Percentiles rank a stretch among this genome's conserved stretches.
Conservation (phyloP, 305 asterid genomes). For the Solanum hybrid region DNA sequence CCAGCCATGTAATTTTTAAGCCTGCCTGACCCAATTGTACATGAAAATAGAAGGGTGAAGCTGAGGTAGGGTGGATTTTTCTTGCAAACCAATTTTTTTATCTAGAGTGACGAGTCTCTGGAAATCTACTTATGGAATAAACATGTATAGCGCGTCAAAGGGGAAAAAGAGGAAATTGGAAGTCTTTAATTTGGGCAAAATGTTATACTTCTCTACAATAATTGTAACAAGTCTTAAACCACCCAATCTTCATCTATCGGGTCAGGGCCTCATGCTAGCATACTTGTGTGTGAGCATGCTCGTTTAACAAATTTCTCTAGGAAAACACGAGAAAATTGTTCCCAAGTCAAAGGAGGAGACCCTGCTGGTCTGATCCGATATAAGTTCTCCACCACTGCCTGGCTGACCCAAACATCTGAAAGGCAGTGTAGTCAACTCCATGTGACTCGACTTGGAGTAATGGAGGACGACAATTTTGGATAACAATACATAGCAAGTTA, state of each 20-base stretch:
- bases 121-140: not conserved
- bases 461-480: not conserved
- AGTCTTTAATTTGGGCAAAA: not conserved
- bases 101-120: slow-evolving; percentile 1
- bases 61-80: slow-evolving; percentile 10
- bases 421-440: not conserved
- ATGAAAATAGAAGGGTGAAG: slow-evolving; percentile 23
- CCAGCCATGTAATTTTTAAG: slow-evolving; percentile 7
- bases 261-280: not conserved
- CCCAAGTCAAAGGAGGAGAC: not conserved
- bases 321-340: not conserved
- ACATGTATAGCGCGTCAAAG: not conserved
- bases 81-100: slow-evolving; percentile 6
- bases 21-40: slow-evolving; percentile 19
- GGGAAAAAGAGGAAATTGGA: not conserved
- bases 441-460: not conserved
- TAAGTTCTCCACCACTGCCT: not conserved
- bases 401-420: not conserved
- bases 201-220: not conserved
- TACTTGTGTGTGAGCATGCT: not conserved
- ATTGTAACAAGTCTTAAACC: not conserved
- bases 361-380: not conserved
- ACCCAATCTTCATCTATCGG: not conserved
- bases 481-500: not conserved
- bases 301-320: not conserved